A percentile compares a stretch with the other conserved stretches of the same genome.
Evolutionary conservation across 2,329 filamentous ascomycete species (phyloP).

Genomic region (Colletotrichum sp.): DNA sequence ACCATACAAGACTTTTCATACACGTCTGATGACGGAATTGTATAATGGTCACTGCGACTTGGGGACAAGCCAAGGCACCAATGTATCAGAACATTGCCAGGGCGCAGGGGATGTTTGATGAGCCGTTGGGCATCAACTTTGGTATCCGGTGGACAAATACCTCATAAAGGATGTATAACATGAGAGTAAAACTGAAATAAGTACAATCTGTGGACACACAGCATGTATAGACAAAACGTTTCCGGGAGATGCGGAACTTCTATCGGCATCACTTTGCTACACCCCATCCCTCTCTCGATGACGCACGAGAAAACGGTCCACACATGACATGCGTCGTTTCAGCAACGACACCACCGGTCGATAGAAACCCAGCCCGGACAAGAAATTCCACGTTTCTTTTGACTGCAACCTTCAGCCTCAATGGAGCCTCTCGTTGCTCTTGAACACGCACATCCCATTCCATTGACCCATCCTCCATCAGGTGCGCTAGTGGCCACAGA

Average conservation of each 20-base stretch:
- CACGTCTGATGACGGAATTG: background rate
- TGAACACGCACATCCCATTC: background rate
- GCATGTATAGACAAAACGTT: background rate
- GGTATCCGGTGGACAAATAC: background rate
- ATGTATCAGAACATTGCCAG: background rate
- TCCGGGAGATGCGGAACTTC: background rate
- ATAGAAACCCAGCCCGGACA: background rate
- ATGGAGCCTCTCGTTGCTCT: background rate
- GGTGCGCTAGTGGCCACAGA: constrained; percentile 4
- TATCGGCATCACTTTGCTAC: background rate
- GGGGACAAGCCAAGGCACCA: background rate
- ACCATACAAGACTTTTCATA: background rate
- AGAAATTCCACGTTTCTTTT: background rate
- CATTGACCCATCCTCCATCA: background rate
- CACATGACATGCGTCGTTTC: too few relatives aligned
- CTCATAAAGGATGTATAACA: background rate
- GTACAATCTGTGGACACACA: background rate
- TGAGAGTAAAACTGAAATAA: background rate
- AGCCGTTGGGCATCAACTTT: background rate
- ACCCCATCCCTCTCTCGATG: background rate
- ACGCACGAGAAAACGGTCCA: background rate
- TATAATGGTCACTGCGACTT: background rate
- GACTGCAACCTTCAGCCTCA: constrained; percentile 1
- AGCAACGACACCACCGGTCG: background rate
- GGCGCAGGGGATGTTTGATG: background rate